phyloP scores from a whole-genome alignment of 1,139 yeast species.

The Scheffersomyces quercinus region DNA sequence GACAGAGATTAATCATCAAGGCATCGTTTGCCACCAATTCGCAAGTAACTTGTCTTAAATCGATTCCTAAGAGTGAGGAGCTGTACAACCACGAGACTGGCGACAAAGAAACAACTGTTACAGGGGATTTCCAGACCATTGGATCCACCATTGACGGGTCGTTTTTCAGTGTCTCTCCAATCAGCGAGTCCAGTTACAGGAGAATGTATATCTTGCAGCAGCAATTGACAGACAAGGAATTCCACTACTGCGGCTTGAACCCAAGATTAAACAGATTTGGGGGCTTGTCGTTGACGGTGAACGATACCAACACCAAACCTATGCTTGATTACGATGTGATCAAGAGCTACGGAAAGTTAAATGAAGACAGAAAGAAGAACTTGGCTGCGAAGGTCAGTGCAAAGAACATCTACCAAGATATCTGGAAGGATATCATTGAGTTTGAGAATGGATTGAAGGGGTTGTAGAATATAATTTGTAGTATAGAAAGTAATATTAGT shows the following conservation, averaged over 20 bases:
- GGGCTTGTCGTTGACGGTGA: constrained; percentile 37
- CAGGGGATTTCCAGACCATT: constrained; percentile 51
- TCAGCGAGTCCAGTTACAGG: constrained; percentile 73
- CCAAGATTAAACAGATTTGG: constrained; percentile 71
- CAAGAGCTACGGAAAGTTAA: constrained; percentile 51
- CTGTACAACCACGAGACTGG: constrained; percentile 15
- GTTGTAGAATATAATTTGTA: constrained; percentile 13
- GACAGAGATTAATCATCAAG: constrained; percentile 70
- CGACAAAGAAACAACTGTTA: constrained; percentile 17
- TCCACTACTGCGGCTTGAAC: constrained; percentile 76
- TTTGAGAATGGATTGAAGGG: constrained; percentile 40
- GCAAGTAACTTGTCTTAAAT: constrained; percentile 56
- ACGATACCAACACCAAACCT: constrained; percentile 49
- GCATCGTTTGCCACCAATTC: constrained; percentile 73
- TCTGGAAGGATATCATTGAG: constrained; percentile 69
- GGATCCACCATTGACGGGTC: constrained; percentile 84
- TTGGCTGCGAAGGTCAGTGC: constrained; percentile 60
- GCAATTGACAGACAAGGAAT: constrained; percentile 76
- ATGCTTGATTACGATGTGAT: constrained; percentile 63
- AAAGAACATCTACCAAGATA: constrained; percentile 51
- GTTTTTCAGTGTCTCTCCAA: constrained; percentile 70
- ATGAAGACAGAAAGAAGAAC: constrained; percentile 55
- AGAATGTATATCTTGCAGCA: constrained; percentile 84
- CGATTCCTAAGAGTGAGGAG: constrained; percentile 49
- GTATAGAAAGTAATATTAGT: no score